Evolutionary conservation across 805 yeast species (phyloP), one percentile per base, ranked within the genome.

Genomic region (Kazachstania africana): DNA sequence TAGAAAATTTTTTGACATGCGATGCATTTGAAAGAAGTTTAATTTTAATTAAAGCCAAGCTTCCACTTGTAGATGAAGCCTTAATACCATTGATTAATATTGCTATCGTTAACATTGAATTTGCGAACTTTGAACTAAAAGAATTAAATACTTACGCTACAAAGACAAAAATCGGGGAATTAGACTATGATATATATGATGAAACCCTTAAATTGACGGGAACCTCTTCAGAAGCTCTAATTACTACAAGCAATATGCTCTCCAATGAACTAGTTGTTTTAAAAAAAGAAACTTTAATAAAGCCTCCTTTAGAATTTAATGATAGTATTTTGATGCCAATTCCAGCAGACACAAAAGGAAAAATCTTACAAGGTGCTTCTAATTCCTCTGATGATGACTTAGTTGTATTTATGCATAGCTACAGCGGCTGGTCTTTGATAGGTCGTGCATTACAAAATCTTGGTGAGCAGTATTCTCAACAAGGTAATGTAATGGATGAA

Each of bases 401-500:
- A 12, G 79, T 80, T 3, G 67, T 83, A 15, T 85, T 91, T 58
- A 58, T 77, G 17, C 72, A 78, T 48, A 65, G 67, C 3, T 84
- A 76, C 50, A 81, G 76, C 47, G 96, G 96, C 1, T 85, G 96
- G 94, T 70, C 94, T 0, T 56, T 80, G 17, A 44, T 88, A 12
- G 96, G 96, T 2, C 67, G 94, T 44, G 59, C 81, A 0, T 53
- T 87, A 20, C 85, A 80, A 41, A 78, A 78, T 40, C 55, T 78
- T 8, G 62, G 49, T 29, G 37, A 37, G 13, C 17, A 28, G 45
- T 48, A 43, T 29, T 19, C 38, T 24, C 36, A 47, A 25, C 33
- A 45, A 16, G 45, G 60, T 35, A 65, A 61, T 31, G 58, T 62
- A 10, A 34, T 47, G 3, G 35, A 40, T 9, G 43, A 43, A 13